A percentile compares a stretch with the other conserved stretches of the same genome.
These are phyloP conservation scores for Fraxinus americana DNA, from an alignment of 257 asterid species.

Conservation along the genomic window DNA sequence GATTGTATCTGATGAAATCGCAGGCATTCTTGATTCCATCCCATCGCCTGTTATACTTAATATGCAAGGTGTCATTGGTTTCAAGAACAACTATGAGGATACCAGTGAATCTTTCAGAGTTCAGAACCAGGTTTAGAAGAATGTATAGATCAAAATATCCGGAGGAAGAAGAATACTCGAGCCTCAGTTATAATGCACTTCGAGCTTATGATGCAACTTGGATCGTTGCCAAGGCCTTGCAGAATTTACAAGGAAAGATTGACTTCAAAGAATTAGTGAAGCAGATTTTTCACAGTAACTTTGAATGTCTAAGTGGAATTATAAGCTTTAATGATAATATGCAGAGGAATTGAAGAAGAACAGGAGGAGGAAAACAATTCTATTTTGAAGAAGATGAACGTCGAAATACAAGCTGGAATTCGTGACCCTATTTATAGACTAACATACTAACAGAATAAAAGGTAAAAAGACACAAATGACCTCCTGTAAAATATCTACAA, in stretches of 20 bases:
- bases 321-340: constrained; percentile 33
- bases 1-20: constrained; percentile 55
- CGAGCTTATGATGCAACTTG: constrained; percentile 55
- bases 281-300: constrained; percentile 26
- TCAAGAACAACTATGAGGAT: constrained; percentile 36
- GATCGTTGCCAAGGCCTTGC: constrained; percentile 33
- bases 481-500: too few species aligned
- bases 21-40: constrained; percentile 50
- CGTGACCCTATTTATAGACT: too few species aligned
- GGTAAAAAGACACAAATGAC: too few species aligned
- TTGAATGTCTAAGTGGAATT: constrained; percentile 55
- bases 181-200: constrained; percentile 45
- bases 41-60: constrained; percentile 34
- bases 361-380: too few species aligned
- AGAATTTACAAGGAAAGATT: constrained; percentile 16
- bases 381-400: too few species aligned
- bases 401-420: too few species aligned
- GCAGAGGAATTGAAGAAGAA: too few species aligned
- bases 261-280: constrained; percentile 18
- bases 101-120: constrained; percentile 23
- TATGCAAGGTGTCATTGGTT: constrained; percentile 64
- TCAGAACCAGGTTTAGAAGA: constrained; percentile 40
- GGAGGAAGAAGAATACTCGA: constrained; percentile 41
- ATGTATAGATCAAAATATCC: constrained; percentile 40
- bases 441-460: too few species aligned